These are phyloP conservation scores for Chytriomyces sp. DNA, from an alignment of 192 early-diverging fungal genomes.

Conservation along the genomic window DNA sequence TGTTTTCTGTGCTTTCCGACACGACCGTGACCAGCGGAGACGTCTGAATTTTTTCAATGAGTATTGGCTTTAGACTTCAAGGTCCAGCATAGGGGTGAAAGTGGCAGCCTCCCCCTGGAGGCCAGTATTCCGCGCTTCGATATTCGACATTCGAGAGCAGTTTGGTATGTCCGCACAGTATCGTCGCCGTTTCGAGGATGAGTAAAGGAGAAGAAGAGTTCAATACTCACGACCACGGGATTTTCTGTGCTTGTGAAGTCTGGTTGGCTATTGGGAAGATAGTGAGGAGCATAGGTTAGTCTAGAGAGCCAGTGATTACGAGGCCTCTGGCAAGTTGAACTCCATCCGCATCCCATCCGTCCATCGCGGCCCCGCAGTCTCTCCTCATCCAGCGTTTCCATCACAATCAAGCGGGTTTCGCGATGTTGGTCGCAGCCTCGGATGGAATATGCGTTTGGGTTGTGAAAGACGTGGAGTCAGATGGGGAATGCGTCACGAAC, in stretches of 20 bases:
- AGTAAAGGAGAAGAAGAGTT: background rate
- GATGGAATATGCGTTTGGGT: background rate
- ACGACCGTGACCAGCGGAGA: slow-evolving; percentile 99
- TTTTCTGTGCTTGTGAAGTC: slow-evolving; percentile 88
- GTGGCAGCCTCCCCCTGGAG: too few species aligned
- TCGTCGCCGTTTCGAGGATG: too few species aligned
- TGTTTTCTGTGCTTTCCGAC: slow-evolving; percentile 99
- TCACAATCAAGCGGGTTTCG: background rate
- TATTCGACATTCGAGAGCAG: too few species aligned
- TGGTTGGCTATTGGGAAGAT: slow-evolving; percentile 61
- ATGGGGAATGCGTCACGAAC: too few species aligned
- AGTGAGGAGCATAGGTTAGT: background rate
- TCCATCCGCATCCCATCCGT: too few species aligned
- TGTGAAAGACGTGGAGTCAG: background rate
- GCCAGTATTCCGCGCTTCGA: too few species aligned
- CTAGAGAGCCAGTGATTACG: background rate
- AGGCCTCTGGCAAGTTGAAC: background rate
- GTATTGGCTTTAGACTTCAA: background rate
- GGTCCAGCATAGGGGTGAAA: background rate
- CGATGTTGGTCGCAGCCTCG: background rate
- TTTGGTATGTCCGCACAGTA: too few species aligned
- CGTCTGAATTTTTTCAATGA: slow-evolving; percentile 56
- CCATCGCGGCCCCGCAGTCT: too few species aligned
- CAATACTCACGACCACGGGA: slow-evolving; percentile 82
- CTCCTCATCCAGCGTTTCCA: background rate